Percentiles rank a stretch among this genome's conserved stretches.
Evolutionary conservation across 1,284 basidiomycete genomes (phyloP).

Genomic region (Malassezia psittaci): DNA sequence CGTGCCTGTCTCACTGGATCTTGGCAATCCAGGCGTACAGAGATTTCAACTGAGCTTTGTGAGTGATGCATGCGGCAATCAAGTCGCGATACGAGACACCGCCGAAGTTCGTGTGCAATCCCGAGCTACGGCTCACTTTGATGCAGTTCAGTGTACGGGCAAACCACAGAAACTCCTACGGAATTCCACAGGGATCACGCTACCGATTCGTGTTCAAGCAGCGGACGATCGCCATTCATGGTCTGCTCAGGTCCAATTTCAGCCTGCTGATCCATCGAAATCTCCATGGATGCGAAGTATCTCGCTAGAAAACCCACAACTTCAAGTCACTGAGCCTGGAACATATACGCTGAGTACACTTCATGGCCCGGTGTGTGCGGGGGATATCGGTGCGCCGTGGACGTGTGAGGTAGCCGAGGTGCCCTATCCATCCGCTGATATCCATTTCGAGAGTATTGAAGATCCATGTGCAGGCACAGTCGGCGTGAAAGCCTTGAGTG

Average conservation of each 20-base stretch:
- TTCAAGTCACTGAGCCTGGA: slow-evolving; percentile 55
- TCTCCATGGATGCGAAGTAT: slow-evolving; percentile 20
- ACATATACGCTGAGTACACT: slow-evolving; percentile 67
- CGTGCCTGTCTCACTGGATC: slow-evolving; percentile 33
- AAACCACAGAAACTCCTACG: slow-evolving; percentile 65
- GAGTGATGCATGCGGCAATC: slow-evolving; percentile 42
- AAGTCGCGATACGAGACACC: slow-evolving; percentile 7
- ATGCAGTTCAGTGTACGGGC: slow-evolving; percentile 57
- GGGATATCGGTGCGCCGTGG: slow-evolving; percentile 33
- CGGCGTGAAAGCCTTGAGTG: slow-evolving; percentile 74
- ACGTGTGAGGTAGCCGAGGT: slow-evolving; percentile 47
- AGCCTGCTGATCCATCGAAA: slow-evolving; percentile 14
- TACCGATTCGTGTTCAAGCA: slow-evolving; percentile 21
- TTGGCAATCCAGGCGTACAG: slow-evolving; percentile 28
- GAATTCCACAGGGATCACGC: slow-evolving; percentile 15
- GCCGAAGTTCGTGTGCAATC: slow-evolving; percentile 59
- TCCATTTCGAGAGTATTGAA: slow-evolving; percentile 79
- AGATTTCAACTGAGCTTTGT: slow-evolving; percentile 30
- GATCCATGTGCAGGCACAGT: slow-evolving; percentile 78
- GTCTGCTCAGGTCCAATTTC: slow-evolving; percentile 18
- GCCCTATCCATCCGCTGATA: slow-evolving; percentile 66
- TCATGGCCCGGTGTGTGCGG: slow-evolving; percentile 60
- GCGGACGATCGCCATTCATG: slow-evolving; percentile 24
- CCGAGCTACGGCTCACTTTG: slow-evolving; percentile 66
- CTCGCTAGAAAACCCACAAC: slow-evolving; percentile 11